A percentile compares a stretch with the other conserved stretches of the same genome.
phyloP scores from a whole-genome alignment of 305 asterid genomes.

The Fraxinus xanthoxyloides region DNA sequence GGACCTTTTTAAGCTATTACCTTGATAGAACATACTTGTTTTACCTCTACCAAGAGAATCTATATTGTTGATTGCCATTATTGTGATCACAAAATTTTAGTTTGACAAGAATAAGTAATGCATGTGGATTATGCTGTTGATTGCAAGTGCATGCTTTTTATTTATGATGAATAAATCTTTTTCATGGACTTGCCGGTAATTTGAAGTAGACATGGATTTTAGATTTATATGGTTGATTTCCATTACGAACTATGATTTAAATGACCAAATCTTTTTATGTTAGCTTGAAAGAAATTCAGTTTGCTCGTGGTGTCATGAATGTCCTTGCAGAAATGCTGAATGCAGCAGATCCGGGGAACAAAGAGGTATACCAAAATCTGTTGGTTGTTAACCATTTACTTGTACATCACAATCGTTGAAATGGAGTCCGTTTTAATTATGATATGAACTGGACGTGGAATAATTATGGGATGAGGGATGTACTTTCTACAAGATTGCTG shows the following conservation, averaged over 20 bases:
- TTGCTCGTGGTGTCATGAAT: constrained; percentile 97
- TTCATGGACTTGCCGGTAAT: background rate
- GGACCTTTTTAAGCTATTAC: constrained; percentile 19
- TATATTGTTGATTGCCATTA: constrained; percentile 4
- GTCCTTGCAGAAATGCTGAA: constrained; percentile 96
- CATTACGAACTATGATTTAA: background rate
- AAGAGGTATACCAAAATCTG: constrained; percentile 58
- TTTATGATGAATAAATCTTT: constrained; percentile 6
- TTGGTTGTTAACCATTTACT: constrained; percentile 13
- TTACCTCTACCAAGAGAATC: constrained; percentile 11
- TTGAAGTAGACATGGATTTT: background rate
- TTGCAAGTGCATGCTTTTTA: constrained; percentile 15
- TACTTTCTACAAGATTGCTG: background rate
- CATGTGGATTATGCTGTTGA: constrained; percentile 12
- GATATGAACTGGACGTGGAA: background rate
- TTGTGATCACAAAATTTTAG: background rate
- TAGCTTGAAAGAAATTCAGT: constrained; percentile 91
- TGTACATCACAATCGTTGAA: constrained; percentile 7
- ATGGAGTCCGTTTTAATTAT: background rate
- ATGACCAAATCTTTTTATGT: constrained; percentile 17
- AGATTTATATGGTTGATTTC: background rate
- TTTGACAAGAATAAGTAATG: background rate
- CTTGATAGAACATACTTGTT: constrained; percentile 11
- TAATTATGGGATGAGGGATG: background rate
- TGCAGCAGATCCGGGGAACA: constrained; percentile 86